Base-by-base conservation (phyloP, 345 rosid species). In the Lagerstroemia speciosa region DNA sequence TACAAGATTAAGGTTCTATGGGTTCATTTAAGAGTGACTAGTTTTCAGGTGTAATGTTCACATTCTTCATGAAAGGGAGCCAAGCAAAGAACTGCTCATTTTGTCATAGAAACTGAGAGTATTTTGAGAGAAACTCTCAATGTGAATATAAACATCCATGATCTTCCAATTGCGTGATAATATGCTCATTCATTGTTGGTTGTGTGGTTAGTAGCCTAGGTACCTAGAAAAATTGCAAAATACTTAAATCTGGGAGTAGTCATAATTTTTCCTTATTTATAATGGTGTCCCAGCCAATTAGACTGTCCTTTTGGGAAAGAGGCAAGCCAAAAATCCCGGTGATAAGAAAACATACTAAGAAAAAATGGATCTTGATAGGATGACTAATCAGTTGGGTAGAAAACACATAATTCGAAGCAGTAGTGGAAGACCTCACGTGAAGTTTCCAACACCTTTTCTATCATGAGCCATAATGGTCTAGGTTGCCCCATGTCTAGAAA, bases 21-120 rank as follows among this genome's bases (percentile, higher is more conserved):
- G 67, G 24, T 37, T 65, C 48, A 65, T 65, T 4, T 48, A 15
- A 8, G 67, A 22, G 11, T 65, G 67, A n/a, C 67, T 65, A 1
- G 46, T 48, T 9, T 65, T 65, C 29, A 1, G 27, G 67, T 29
- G 8, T 65, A 10, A 19, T 8, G 2, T 38, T 48, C 9, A 36
- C 27, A 8, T 65, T 65, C 10, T 36, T 22, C 30, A 36, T 65
- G 1, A 65, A 65, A 1, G 67, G 48, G 1, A 38, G 43, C 8
- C 26, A 2, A 7, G 37, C n/a, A 38, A 65, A 37, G 26, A 65
- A 65, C 29, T 65, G 29, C 22, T 34, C 27, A 17, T 65, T 34
- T 8, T 33, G 3, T 17, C 67, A 36, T 8, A 11, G 38, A 16
- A 19, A 5, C 5, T 6, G 0, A 24, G 29, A 2, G 8, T n/a